Percentiles rank a stretch among this genome's conserved stretches.
Conservation (phyloP, 169 alveolate genomes). For the Besnoitia besnoiti region DNA sequence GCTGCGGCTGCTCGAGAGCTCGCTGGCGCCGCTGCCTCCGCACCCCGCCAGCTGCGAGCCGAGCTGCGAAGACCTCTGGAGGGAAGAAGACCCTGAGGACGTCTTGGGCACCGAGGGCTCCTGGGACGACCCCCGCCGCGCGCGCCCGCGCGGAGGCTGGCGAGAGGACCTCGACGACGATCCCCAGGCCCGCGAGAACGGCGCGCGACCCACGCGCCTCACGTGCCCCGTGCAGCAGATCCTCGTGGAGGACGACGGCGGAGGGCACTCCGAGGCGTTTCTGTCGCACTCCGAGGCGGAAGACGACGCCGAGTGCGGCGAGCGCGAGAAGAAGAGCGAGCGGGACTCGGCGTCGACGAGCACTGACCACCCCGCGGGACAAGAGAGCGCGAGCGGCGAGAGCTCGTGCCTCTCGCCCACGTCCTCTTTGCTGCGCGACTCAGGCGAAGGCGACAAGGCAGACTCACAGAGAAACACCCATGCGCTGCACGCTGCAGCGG, state of each 20-base stretch:
- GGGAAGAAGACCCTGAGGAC: too few relatives aligned
- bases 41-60: too few relatives aligned
- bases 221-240: background rate
- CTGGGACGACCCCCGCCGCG: background rate
- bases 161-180: background rate
- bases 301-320: background rate
- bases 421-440: too few relatives aligned
- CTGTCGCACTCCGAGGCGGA: background rate
- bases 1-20: background rate
- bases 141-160: background rate
- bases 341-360: background rate
- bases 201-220: background rate
- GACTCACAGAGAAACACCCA: too few relatives aligned
- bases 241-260: slow-evolving; percentile 11
- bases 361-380: too few relatives aligned
- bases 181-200: background rate
- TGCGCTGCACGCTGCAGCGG: too few relatives aligned
- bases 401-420: too few relatives aligned
- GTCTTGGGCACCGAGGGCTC: background rate
- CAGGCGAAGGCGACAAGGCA: too few relatives aligned
- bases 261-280: background rate
- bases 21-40: background rate
- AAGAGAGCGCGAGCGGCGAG: too few relatives aligned
- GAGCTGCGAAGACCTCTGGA: too few relatives aligned
- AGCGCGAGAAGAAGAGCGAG: background rate